A percentile compares a stretch with the other conserved stretches of the same genome.
Evolutionary conservation across 768 basidiomycete genomes (phyloP).

Genomic region (Tulasnella calospora): DNA sequence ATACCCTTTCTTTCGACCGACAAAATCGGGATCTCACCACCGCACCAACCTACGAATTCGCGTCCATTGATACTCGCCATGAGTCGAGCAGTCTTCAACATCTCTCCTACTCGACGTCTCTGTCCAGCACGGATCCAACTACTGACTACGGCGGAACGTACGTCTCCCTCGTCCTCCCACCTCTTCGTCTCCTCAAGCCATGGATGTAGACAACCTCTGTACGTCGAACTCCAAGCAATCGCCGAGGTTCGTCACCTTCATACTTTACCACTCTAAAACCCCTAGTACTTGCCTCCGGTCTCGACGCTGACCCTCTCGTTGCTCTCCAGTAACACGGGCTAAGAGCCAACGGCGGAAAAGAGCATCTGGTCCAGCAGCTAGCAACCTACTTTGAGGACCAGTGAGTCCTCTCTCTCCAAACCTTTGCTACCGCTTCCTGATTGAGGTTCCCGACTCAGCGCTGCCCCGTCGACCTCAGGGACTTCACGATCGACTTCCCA

Average conservation of each 20-base stretch:
- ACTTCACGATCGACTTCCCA: not conserved
- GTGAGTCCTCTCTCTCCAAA: not conserved
- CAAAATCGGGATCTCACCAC: conserved; percentile 77
- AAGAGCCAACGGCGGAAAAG: conserved; percentile 1
- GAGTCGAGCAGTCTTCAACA: too few relatives aligned
- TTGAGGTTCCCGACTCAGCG: not conserved
- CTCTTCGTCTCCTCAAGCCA: conserved; percentile 70
- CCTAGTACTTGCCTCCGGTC: too few relatives aligned
- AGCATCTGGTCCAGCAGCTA: conserved; percentile 11
- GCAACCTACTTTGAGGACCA: not conserved
- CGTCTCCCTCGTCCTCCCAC: too few relatives aligned
- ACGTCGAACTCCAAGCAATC: conserved; percentile 6
- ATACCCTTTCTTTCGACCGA: conserved; percentile 73
- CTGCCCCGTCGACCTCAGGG: not conserved
- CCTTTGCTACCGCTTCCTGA: not conserved
- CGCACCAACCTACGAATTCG: too few relatives aligned
- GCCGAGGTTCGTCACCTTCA: not conserved
- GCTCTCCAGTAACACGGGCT: conserved; percentile 12
- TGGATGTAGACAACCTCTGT: too few relatives aligned
- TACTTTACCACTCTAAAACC: not conserved
- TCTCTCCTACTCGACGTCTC: too few relatives aligned
- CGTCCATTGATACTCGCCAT: too few relatives aligned
- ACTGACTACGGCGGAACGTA: too few relatives aligned
- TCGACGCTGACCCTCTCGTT: not conserved
- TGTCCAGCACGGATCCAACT: too few relatives aligned